phyloP scores from a whole-genome alignment of 2,329 filamentous ascomycete genomes.

The Talaromyces funiculosus region DNA sequence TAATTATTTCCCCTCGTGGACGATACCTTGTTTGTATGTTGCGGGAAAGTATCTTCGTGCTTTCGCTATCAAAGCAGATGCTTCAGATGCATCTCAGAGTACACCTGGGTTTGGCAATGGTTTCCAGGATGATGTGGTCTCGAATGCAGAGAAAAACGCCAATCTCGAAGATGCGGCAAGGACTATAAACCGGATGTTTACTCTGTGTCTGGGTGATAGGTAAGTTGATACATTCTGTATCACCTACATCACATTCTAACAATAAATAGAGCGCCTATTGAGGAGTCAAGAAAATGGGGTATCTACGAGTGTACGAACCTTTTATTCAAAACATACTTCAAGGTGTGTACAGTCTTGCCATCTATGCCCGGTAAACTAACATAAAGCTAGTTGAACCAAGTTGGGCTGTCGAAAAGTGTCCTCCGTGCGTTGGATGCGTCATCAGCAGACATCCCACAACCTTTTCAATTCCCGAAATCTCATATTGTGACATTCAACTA shows the following conservation, averaged over 20 bases:
- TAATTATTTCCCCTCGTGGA: constrained; percentile 77
- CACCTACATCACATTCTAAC: not conserved
- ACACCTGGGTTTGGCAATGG: constrained; percentile 43
- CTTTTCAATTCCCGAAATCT: constrained; percentile 76
- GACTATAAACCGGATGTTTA: constrained; percentile 87
- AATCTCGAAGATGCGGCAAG: constrained; percentile 87
- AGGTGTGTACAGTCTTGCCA: constrained; percentile 38
- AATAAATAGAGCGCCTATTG: constrained; percentile 61
- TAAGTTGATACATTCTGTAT: constrained; percentile 37
- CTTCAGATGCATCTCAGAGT: constrained; percentile 50
- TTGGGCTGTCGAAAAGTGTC: constrained; percentile 84
- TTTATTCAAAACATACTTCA: constrained; percentile 98
- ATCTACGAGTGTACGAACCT: constrained; percentile 93
- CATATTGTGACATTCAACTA: constrained; percentile 96
- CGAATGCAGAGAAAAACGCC: constrained; percentile 69
- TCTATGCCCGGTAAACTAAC: not conserved
- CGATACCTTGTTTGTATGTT: constrained; percentile 82
- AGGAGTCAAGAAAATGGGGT: constrained; percentile 95
- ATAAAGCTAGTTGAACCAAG: constrained; percentile 62
- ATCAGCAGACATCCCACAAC: constrained; percentile 69
- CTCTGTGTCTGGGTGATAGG: constrained; percentile 83
- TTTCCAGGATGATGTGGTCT: constrained; percentile 77
- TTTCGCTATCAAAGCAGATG: constrained; percentile 88
- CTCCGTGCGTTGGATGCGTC: constrained; percentile 76
- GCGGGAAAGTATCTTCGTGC: constrained; percentile 78